Evolutionary conservation across 768 basidiomycete genomes (phyloP).

Genomic region (Trametes gibbosa): DNA sequence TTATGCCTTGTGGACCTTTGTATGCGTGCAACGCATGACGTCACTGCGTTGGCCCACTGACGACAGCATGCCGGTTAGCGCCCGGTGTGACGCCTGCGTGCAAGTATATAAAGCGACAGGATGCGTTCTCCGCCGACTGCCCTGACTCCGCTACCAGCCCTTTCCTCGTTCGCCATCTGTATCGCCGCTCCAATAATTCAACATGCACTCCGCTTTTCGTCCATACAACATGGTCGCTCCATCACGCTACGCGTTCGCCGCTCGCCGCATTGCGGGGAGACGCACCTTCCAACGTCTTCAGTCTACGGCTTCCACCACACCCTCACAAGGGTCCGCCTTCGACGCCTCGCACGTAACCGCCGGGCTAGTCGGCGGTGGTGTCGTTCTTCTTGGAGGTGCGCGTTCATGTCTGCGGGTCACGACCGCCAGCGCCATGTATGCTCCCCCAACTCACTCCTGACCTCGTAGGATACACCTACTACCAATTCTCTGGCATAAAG

Average conservation of each 20-base stretch:
- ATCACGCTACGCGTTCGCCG: slow-evolving; percentile 1
- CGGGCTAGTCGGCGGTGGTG: slow-evolving; percentile 30
- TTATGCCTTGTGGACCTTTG: not conserved
- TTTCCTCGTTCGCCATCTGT: no score
- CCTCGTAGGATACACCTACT: slow-evolving; percentile 33
- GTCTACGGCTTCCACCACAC: slow-evolving; percentile 9
- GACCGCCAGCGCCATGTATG: not conserved
- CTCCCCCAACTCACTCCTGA: no score
- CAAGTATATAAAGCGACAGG: slow-evolving; percentile 1
- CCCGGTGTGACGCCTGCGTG: not conserved
- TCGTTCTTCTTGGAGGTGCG: slow-evolving; percentile 31
- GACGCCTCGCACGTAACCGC: slow-evolving; percentile 26
- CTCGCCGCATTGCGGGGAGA: slow-evolving; percentile 21
- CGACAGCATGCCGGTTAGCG: not conserved
- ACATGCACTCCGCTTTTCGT: slow-evolving; percentile 11
- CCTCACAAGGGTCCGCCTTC: not conserved
- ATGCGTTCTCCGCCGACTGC: not conserved
- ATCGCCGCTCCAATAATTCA: not conserved
- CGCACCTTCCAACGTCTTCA: slow-evolving; percentile 26
- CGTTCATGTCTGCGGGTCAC: not conserved
- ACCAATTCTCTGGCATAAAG: slow-evolving; percentile 42
- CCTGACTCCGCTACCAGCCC: no score
- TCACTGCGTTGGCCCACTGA: slow-evolving; percentile 9
- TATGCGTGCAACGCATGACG: not conserved
- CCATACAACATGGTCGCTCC: not conserved